Evolutionary conservation across 2,329 filamentous ascomycete genomes (phyloP), one percentile per base, ranked within the genome.

Genomic region (Penicillium vulpinum): DNA sequence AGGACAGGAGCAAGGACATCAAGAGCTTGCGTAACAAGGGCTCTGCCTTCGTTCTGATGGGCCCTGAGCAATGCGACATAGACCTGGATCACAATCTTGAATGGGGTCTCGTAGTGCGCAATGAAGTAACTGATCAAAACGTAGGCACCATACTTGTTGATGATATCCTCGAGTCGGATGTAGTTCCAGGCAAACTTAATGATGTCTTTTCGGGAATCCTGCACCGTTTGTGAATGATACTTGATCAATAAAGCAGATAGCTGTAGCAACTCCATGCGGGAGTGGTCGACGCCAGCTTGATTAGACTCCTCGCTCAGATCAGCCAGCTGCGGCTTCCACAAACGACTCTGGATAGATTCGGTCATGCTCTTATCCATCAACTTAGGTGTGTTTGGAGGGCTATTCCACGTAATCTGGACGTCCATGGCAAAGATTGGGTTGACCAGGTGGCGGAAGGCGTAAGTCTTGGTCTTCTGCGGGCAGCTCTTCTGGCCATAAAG

Each of bases 101-200:
- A 84, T 0, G 94, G 95, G 0, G 94, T 97, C 67, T 99, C 95
- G 70, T 96, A 99, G 62, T 95, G 90, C 0, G 91, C 91, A 67
- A 99, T 97, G 78, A 99, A 99, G 75, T 97, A 99, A 3, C 91
- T 92, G 59, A 99, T 95, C 6, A 99, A 86, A 5, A 97, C 93
- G 68, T 99, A 99, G 3, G 94, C 92, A 0, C 93, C 94, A 73
- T 97, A 94, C 75, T 99, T 99, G 80, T 97, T 99, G 79, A 99
- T 96, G 56, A 96, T 90, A 73, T 99, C 94, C 70, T 99, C 95
- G n/a, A 99, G 84, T 24, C 91, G 87, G 67, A 99, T 99, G 71
- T 96, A 97, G 18, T 92, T 96, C 94, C 94, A 99, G 3, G 92
- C 92, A 75, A 97, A 99, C 76, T 97, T 97, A 70, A 99, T 99